Evolutionary conservation across 345 rosid species (phyloP).

Genomic region (Turnera subulata): DNA sequence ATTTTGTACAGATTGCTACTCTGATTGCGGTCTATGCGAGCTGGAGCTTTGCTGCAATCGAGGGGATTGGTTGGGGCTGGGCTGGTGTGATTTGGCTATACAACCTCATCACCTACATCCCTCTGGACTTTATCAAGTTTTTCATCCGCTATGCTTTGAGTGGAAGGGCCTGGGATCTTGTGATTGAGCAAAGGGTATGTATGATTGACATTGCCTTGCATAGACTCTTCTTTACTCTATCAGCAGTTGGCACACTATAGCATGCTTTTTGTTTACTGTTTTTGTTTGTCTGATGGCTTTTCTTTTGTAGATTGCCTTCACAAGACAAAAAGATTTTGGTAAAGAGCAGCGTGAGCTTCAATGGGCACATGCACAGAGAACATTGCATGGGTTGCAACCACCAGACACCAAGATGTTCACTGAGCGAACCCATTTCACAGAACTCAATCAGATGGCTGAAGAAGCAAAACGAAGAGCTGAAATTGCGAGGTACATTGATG

Average conservation of each 20-base stretch:
- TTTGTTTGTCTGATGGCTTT: slow-evolving; percentile 15
- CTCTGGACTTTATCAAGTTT: slow-evolving; percentile 91
- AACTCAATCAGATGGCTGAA: slow-evolving; percentile 93
- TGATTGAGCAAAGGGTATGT: slow-evolving; percentile 94
- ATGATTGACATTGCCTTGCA: not conserved
- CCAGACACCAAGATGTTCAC: slow-evolving; percentile 95
- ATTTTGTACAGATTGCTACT: slow-evolving; percentile 70
- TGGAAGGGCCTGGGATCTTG: slow-evolving; percentile 99
- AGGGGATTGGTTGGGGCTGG: slow-evolving; percentile 99
- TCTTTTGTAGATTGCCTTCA: slow-evolving; percentile 79
- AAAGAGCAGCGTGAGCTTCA: slow-evolving; percentile 98
- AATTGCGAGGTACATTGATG: slow-evolving; percentile 96
- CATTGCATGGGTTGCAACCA: slow-evolving; percentile 88
- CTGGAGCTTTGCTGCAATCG: slow-evolving; percentile 93
- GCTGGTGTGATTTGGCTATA: slow-evolving; percentile 99
- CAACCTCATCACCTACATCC: slow-evolving; percentile 77
- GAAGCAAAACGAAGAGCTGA: slow-evolving; percentile 99
- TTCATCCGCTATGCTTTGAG: slow-evolving; percentile 85
- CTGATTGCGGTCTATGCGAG: slow-evolving; percentile 91
- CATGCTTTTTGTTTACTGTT: not conserved
- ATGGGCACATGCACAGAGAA: slow-evolving; percentile 99
- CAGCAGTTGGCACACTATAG: not conserved
- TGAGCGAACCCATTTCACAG: slow-evolving; percentile 70
- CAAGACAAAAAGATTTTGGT: slow-evolving; percentile 94
- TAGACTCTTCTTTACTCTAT: not conserved